phyloP scores from a whole-genome alignment of 257 asterid genomes.

The Pogostemon cablin region DNA sequence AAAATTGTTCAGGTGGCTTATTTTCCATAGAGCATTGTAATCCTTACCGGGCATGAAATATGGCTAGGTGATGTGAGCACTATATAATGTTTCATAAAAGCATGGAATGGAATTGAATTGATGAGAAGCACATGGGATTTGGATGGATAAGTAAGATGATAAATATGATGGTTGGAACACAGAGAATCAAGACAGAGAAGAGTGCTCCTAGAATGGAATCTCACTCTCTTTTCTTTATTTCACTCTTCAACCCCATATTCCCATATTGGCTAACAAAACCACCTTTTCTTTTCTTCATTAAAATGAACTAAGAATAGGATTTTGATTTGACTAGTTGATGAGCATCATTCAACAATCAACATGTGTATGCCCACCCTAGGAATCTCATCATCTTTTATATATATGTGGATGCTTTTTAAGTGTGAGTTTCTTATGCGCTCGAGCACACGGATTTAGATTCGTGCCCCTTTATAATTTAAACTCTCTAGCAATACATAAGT shows the following conservation, averaged over 20 bases:
- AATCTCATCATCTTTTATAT: too few species aligned
- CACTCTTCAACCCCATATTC: background rate
- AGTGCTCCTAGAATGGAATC: constrained; percentile 35
- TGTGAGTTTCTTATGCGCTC: too few species aligned
- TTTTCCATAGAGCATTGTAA: too few species aligned
- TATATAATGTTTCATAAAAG: background rate
- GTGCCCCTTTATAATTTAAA: too few species aligned
- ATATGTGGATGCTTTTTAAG: too few species aligned
- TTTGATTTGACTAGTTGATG: constrained; percentile 31
- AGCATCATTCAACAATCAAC: constrained; percentile 8
- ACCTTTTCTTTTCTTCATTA: background rate
- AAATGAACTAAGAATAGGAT: constrained; percentile 8
- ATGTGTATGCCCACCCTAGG: background rate
- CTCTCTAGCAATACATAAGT: too few species aligned
- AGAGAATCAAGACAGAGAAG: constrained; percentile 26
- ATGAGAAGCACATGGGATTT: constrained; percentile 29
- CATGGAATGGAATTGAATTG: constrained; percentile 17
- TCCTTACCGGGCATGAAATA: background rate
- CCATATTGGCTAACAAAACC: background rate
- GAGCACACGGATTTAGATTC: too few species aligned
- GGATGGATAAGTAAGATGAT: constrained; percentile 25
- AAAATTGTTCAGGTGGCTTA: too few species aligned
- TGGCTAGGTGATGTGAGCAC: background rate
- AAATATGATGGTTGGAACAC: constrained; percentile 23
- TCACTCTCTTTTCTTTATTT: background rate